Percentiles rank a stretch among this genome's conserved stretches.
phyloP scores from a whole-genome alignment of 108 stramenopile species.

The Asterionellopsis glacialis region DNA sequence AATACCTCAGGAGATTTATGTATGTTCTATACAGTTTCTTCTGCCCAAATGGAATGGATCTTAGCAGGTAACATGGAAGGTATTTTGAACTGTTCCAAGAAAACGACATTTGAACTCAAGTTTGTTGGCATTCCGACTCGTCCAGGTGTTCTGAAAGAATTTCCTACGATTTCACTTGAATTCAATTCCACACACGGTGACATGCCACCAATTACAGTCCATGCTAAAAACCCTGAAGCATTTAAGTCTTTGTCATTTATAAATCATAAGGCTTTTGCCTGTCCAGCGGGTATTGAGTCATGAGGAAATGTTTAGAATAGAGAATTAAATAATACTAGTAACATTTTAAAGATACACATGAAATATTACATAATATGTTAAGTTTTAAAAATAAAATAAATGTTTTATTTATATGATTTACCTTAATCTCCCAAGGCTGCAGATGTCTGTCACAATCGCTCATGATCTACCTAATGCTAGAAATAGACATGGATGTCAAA shows the following conservation, averaged over 20 bases:
- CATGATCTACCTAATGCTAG: too few relatives aligned
- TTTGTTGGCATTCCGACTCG: conserved; percentile 60
- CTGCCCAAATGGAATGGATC: conserved; percentile 55
- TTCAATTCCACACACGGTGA: conserved; percentile 4
- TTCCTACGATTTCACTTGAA: conserved; percentile 40
- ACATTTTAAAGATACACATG: too few relatives aligned
- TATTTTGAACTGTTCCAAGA: conserved; percentile 24
- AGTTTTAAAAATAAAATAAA: too few relatives aligned
- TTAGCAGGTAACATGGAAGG: conserved; percentile 65
- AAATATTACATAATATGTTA: too few relatives aligned
- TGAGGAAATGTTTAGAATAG: too few relatives aligned
- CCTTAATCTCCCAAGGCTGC: too few relatives aligned
- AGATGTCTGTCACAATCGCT: too few relatives aligned
- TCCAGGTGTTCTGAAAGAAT: conserved; percentile 40
- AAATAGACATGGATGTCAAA: too few relatives aligned
- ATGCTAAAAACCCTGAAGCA: not conserved
- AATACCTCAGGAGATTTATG: conserved; percentile 8
- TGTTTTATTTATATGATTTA: too few relatives aligned
- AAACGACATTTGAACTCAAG: conserved; percentile 28
- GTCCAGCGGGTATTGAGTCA: conserved; percentile 3
- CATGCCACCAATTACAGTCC: conserved; percentile 8
- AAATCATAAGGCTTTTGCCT: conserved; percentile 11
- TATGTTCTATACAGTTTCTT: conserved; percentile 18
- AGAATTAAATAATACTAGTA: too few relatives aligned
- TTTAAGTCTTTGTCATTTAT: conserved; percentile 15